A percentile compares a stretch with the other conserved stretches of the same genome.
These are phyloP conservation scores for Globisporangium parvum DNA, from an alignment of 352 stramenopile species.

Conservation along the genomic window DNA sequence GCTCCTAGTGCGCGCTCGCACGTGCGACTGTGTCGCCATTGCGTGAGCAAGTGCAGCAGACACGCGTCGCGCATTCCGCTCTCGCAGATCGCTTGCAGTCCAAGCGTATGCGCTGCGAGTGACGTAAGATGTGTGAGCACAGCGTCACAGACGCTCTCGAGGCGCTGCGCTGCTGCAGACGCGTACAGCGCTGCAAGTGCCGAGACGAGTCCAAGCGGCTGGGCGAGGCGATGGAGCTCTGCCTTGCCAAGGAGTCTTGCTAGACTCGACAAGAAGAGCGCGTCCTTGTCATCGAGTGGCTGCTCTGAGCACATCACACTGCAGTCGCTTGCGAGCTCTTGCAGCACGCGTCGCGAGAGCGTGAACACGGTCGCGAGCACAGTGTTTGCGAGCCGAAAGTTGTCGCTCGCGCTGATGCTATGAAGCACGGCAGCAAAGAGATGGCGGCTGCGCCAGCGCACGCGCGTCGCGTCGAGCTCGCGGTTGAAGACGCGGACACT, in stretches of 20 bases:
- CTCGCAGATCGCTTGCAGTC: neutral
- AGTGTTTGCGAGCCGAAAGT: neutral
- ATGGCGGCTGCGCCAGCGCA: neutral
- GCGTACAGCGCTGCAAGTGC: conserved; percentile 3
- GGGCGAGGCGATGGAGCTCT: neutral
- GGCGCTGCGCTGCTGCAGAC: neutral
- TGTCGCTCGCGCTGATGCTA: neutral
- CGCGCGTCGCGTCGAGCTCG: neutral
- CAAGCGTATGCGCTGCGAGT: neutral
- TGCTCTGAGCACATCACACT: neutral
- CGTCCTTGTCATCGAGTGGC: neutral
- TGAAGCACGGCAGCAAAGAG: conserved; percentile 9
- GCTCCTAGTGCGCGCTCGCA: neutral
- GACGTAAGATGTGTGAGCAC: conserved; percentile 1
- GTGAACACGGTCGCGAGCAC: conserved; percentile 1
- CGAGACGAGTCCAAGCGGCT: conserved; percentile 1
- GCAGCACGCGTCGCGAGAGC: neutral
- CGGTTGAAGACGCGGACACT: conserved; percentile 2
- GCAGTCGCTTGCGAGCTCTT: neutral
- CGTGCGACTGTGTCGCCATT: neutral
- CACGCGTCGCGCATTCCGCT: conserved; percentile 2
- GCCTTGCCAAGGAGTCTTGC: neutral
- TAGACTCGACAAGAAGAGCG: conserved; percentile 2
- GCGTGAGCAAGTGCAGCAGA: neutral
- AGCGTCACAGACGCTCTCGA: neutral